A percentile compares a stretch with the other conserved stretches of the same genome.
Evolutionary conservation across 176 grass and related monocot species (phyloP).

Genomic region (Areca catechu): DNA sequence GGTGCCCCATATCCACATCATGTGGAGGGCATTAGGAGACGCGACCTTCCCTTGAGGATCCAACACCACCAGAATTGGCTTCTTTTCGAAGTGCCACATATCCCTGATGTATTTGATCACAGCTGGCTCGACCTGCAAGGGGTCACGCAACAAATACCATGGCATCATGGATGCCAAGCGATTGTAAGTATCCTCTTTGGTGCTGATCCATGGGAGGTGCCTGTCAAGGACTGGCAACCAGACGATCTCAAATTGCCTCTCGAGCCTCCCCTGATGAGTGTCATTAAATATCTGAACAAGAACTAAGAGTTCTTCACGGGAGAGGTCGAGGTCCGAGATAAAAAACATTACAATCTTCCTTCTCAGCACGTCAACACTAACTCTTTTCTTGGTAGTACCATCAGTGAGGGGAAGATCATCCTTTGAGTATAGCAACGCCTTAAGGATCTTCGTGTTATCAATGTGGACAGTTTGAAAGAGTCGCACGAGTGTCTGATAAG

Average conservation of each 20-base stretch:
- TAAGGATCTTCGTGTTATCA: constrained; percentile 40
- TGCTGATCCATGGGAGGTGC: constrained; percentile 15
- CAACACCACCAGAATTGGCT: constrained; percentile 35
- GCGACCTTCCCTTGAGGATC: constrained; percentile 36
- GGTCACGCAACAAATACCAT: constrained; percentile 30
- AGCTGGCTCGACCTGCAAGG: constrained; percentile 17
- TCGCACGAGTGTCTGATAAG: constrained; percentile 22
- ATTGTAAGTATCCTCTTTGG: constrained; percentile 23
- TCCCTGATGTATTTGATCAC: constrained; percentile 25
- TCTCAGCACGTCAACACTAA: constrained; percentile 25
- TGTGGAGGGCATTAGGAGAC: constrained; percentile 39
- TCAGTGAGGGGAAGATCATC: constrained; percentile 30
- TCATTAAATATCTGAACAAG: constrained; percentile 34
- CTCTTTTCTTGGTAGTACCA: constrained; percentile 17
- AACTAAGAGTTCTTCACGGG: constrained; percentile 32
- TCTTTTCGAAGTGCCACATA: constrained; percentile 37
- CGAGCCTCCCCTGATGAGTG: constrained; percentile 17
- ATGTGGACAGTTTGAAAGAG: constrained; percentile 33
- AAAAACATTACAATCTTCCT: constrained; percentile 43
- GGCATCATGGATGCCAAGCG: constrained; percentile 30
- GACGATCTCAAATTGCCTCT: constrained; percentile 30
- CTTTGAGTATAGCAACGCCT: constrained; percentile 27
- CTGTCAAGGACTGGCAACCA: constrained; percentile 35
- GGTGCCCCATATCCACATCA: constrained; percentile 49
- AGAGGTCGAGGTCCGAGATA: constrained; percentile 32